Conservation (phyloP, 805 yeast genomes). For the Metschnikowia koreensis region DNA sequence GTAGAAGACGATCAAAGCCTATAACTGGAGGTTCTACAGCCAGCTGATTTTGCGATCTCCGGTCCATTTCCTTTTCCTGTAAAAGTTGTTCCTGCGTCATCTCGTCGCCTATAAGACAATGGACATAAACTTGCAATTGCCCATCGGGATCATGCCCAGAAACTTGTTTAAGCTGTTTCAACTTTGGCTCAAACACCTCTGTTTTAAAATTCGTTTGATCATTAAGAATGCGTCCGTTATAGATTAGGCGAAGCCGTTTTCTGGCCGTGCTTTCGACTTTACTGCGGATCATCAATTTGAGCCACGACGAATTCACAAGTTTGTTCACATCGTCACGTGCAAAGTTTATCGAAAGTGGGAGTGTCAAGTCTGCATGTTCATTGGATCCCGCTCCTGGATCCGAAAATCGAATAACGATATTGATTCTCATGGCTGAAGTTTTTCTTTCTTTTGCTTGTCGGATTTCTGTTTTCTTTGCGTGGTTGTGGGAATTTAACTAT, state of each 20-base stretch:
- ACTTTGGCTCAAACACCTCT: constrained; percentile 43
- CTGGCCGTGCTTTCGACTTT: constrained; percentile 15
- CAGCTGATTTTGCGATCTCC: constrained; percentile 39
- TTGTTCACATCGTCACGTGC: constrained; percentile 31
- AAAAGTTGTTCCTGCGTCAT: constrained; percentile 53
- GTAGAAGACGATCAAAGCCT: constrained; percentile 81
- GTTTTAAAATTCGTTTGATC: constrained; percentile 53
- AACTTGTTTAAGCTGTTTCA: constrained; percentile 11
- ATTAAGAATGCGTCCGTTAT: constrained; percentile 64
- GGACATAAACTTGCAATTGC: constrained; percentile 54
- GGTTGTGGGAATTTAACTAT: neutral
- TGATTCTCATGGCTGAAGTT: constrained; percentile 22
- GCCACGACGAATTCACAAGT: constrained; percentile 30
- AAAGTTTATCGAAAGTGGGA: constrained; percentile 29
- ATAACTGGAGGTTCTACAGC: constrained; percentile 64
- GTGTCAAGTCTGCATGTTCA: constrained; percentile 26
- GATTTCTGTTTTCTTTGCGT: neutral
- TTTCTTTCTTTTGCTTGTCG: neutral
- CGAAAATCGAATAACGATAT: constrained; percentile 32
- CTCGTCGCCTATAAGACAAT: constrained; percentile 75
- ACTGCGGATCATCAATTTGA: constrained; percentile 30
- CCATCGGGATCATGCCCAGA: constrained; percentile 12
- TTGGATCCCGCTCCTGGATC: constrained; percentile 20
- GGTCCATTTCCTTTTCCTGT: constrained; percentile 59
- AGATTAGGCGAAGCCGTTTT: constrained; percentile 61